Conservation (phyloP, 2,329 filamentous ascomycete genomes). For the Diaporthe velutina region DNA sequence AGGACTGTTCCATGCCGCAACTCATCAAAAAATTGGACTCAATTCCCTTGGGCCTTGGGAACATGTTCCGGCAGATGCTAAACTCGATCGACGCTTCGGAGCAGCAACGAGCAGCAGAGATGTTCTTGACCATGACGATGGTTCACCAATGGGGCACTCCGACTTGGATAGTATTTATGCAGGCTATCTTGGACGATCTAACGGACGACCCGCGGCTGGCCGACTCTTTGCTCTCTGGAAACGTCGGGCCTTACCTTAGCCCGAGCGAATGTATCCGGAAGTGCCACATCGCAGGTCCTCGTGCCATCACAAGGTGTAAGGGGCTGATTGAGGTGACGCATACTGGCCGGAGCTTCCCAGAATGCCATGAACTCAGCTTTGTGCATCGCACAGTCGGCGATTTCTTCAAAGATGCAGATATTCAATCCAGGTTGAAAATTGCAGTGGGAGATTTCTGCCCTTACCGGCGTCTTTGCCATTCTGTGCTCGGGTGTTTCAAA, state of each 20-base stretch:
- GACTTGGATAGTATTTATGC: neutral
- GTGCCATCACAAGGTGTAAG: conserved; percentile 16
- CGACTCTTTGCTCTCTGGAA: neutral
- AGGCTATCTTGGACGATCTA: neutral
- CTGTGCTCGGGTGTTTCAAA: neutral
- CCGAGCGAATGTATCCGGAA: neutral
- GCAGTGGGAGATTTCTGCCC: conserved; percentile 1
- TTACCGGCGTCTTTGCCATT: neutral
- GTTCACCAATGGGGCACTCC: too few species aligned
- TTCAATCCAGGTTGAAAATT: neutral
- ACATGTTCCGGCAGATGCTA: conserved; percentile 4
- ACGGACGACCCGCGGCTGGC: neutral
- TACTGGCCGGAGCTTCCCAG: neutral
- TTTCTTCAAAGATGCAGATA: neutral
- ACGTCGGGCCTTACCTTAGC: neutral
- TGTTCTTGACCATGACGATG: conserved; percentile 20
- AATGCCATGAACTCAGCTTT: neutral
- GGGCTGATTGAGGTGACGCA: neutral
- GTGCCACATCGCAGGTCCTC: neutral
- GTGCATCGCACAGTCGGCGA: conserved; percentile 6
- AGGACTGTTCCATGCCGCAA: conserved; percentile 4
- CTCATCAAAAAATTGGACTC: neutral
- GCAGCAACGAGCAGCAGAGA: neutral
- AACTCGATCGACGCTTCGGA: neutral
- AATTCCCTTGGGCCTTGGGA: neutral